Base-by-base conservation (phyloP, 495 filamentous ascomycete species). In the Darksidea phi region DNA sequence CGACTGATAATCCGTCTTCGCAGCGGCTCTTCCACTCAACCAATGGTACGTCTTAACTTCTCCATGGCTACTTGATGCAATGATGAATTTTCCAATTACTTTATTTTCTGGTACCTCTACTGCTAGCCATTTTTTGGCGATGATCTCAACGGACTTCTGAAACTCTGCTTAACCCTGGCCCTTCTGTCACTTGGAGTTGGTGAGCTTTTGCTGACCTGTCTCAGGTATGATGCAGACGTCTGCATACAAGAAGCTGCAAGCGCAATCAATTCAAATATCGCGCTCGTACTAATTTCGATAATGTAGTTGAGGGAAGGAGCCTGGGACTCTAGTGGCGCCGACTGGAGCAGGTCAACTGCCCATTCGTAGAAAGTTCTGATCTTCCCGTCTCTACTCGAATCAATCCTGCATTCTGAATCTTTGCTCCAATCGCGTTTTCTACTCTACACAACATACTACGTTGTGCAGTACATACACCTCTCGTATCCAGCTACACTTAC, bases 31-130 rank as follows among this genome's bases (percentile, higher is more conserved):
- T 43, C 5, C 13, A 43, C 13, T 13, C 46, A 25, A 48, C 7
- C 46, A 48, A 21, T 28, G 53, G 61, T 64, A 59, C 37, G 61
- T 64, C 23, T 0, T 26, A 36, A 5, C 20, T n/a, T 17, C 21
- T 18, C 23, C 28, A n/a, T n/a, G n/a, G 15, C 13, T 18, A 23
- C 21, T 32, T 24, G 38, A 54, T 28, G 3, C 26, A 63, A 74
- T 74, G 74, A 75, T 72, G 64, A 68, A 56, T 28, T 43, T 55
- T 53, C 61, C 36, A 64, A 56, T 13, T 42, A 41, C 18, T 25
- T 36, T 67, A 72, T 70, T 73, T 73, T 73, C 71, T 76, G 74
- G 72, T 71, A 76, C 74, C 74, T 76, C 74, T 76, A 75, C 68
- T 71, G 57, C 72, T 59, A 76, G 63, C 48, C 51, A 46, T 52